phyloP scores from a whole-genome alignment of 1,284 basidiomycete genomes.

The Peniophora sp. region DNA sequence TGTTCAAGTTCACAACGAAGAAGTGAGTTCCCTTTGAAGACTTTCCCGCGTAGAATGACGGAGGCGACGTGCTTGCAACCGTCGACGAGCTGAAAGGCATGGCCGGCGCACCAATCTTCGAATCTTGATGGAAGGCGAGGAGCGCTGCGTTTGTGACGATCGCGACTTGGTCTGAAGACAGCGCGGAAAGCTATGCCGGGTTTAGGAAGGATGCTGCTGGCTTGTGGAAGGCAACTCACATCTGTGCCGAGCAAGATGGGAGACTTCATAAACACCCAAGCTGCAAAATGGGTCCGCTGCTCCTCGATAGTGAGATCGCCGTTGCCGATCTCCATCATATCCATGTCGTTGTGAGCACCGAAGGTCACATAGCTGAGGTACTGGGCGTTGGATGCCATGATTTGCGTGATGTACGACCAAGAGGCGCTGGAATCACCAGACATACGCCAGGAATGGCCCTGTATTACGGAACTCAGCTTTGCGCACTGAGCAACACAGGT shows the following conservation, averaged over 20 bases:
- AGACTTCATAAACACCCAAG: conserved; percentile 49
- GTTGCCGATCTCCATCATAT: conserved; percentile 58
- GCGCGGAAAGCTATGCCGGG: conserved; percentile 27
- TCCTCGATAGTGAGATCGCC: conserved; percentile 41
- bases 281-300: conserved; percentile 48
- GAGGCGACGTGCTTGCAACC: conserved; percentile 32
- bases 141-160: conserved; percentile 46
- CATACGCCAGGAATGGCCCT: conserved; percentile 55
- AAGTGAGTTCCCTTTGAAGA: conserved; percentile 44
- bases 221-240: conserved; percentile 21
- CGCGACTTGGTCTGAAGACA: conserved; percentile 31
- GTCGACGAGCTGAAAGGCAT: conserved; percentile 36
- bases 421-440: conserved; percentile 39
- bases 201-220: not conserved
- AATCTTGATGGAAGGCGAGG: conserved; percentile 47
- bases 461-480: not conserved
- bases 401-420: conserved; percentile 40
- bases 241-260: conserved; percentile 50
- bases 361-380: conserved; percentile 37
- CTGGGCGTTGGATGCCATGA: conserved; percentile 34
- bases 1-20: conserved; percentile 43
- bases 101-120: conserved; percentile 35
- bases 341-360: conserved; percentile 49
- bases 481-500: conserved; percentile 13
- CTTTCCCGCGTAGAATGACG: conserved; percentile 41